These are phyloP conservation scores for Paramecium octaurelia DNA, from an alignment of 73 alveolate species.

Conservation along the genomic window DNA sequence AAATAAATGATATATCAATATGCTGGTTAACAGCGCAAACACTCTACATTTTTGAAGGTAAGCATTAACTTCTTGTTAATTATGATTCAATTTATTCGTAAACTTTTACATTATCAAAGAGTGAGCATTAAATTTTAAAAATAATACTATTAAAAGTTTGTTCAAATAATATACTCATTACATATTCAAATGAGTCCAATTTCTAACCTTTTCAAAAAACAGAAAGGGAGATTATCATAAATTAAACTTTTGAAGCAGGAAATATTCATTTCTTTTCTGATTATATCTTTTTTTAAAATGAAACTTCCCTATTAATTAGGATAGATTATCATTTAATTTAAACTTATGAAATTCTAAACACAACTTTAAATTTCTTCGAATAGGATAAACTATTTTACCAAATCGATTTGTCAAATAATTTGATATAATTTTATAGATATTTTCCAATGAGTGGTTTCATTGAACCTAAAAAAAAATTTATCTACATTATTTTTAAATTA, in stretches of 20 bases:
- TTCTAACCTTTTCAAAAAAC: too few species aligned
- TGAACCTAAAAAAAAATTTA: not conserved
- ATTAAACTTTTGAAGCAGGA: not conserved
- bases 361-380: not conserved
- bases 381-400: not conserved
- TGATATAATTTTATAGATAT: not conserved
- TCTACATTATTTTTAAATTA: not conserved
- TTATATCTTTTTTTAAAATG: not conserved
- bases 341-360: not conserved
- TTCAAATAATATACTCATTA: too few species aligned
- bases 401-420: not conserved
- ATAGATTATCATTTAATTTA: not conserved
- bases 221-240: not conserved
- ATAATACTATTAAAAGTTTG: not conserved
- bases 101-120: too few species aligned
- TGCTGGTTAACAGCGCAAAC: not conserved
- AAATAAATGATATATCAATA: not conserved
- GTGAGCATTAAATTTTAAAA: too few species aligned
- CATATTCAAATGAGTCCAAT: not conserved
- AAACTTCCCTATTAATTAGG: not conserved
- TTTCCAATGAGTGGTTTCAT: not conserved
- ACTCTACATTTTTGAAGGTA: not conserved
- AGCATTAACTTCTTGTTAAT: not conserved
- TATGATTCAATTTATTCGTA: too few species aligned
- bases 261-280: not conserved